These are phyloP conservation scores for Kregervanrija fluxuum DNA, from an alignment of 805 yeast genomes.

Conservation along the genomic window DNA sequence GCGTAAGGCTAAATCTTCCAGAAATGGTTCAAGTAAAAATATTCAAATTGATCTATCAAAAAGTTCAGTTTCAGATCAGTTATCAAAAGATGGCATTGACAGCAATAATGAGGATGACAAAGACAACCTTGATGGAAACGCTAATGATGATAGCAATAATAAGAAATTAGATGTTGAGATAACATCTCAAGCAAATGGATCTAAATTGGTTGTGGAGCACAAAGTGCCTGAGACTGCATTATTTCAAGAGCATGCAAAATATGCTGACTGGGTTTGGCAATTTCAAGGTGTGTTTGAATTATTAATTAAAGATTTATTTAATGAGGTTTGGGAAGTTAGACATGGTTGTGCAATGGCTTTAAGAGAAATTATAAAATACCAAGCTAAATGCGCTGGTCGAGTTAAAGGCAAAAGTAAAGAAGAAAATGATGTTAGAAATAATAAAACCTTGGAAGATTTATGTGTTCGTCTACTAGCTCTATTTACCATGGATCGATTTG, in stretches of 20 bases:
- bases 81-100: conserved; percentile 45
- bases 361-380: conserved; percentile 75
- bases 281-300: conserved; percentile 89
- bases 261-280: conserved; percentile 80
- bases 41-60: conserved; percentile 63
- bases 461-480: conserved; percentile 79
- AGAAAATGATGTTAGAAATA: conserved; percentile 63
- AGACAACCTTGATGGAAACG: conserved; percentile 46
- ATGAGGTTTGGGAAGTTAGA: conserved; percentile 87
- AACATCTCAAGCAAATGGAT: conserved; percentile 74
- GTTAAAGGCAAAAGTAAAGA: conserved; percentile 50
- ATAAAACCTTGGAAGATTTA: conserved; percentile 73
- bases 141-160: conserved; percentile 11
- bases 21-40: conserved; percentile 36
- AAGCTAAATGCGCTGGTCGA: conserved; percentile 83
- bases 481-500: conserved; percentile 90
- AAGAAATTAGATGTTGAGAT: conserved; percentile 35
- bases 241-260: conserved; percentile 56
- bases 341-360: conserved; percentile 95
- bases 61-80: conserved; percentile 54
- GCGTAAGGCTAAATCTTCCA: conserved; percentile 74
- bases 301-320: conserved; percentile 68
- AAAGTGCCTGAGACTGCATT: conserved; percentile 55
- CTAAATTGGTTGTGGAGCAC: conserved; percentile 79
- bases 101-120: conserved; percentile 39